These are phyloP conservation scores for Schoenoplectus tabernaemontani DNA, from an alignment of 202 grass and related monocot species.

Conservation along the genomic window DNA sequence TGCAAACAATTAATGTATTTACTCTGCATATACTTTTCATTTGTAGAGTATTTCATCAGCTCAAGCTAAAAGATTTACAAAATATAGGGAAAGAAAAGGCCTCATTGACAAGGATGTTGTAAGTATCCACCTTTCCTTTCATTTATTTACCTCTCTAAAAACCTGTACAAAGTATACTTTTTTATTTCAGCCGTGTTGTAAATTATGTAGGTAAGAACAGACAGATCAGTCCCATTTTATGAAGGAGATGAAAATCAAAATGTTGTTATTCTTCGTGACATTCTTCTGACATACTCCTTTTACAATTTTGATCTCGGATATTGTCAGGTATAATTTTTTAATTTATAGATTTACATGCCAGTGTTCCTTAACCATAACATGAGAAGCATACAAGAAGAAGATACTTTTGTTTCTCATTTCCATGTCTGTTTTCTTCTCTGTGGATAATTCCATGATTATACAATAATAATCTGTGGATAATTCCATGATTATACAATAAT, in stretches of 20 bases:
- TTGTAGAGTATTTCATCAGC: constrained; percentile 74
- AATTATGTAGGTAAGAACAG: constrained; percentile 89
- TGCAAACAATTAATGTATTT: neutral
- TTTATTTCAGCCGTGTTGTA: constrained; percentile 8
- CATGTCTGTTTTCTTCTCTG: no score
- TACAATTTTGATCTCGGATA: constrained; percentile 99
- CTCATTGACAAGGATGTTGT: constrained; percentile 99
- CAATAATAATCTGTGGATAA: no score
- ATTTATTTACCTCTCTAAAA: neutral
- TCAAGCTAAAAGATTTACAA: constrained; percentile 99
- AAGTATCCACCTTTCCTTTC: constrained; percentile 25
- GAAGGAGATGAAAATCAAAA: constrained; percentile 98
- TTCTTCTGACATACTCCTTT: constrained; percentile 95
- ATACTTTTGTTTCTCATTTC: neutral
- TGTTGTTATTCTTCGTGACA: constrained; percentile 78
- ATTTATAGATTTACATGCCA: neutral
- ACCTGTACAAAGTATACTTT: constrained; percentile 8
- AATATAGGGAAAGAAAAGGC: constrained; percentile 95
- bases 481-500: no score
- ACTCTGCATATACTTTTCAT: constrained; percentile 1
- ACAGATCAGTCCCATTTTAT: constrained; percentile 78
- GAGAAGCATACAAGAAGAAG: neutral
- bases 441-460: no score
- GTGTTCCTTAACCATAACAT: neutral
- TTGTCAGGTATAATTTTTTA: constrained; percentile 74